Conservation (phyloP, 148 eudicot species). For the Arctostaphylos glauca region DNA sequence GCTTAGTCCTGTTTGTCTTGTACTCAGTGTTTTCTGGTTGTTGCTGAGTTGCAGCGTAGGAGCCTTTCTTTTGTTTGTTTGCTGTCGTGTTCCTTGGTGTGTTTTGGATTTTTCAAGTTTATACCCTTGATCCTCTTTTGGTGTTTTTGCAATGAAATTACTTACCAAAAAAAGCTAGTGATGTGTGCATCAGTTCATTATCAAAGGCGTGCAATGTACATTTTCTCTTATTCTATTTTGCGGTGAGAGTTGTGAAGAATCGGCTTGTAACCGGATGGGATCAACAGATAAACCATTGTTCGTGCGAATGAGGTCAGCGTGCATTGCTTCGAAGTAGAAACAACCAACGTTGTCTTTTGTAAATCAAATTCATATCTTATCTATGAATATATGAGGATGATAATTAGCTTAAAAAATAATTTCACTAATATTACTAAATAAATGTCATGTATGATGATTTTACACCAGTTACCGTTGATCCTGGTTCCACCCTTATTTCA, state of each 20-base stretch:
- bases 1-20: not conserved
- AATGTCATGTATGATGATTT: not conserved
- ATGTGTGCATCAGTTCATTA: not conserved
- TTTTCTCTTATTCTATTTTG: slow-evolving; percentile 6
- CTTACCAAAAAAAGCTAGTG: not conserved
- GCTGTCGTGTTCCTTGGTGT: not conserved
- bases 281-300: not conserved
- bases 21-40: not conserved
- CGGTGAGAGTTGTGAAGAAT: not conserved
- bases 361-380: not conserved
- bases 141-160: not conserved
- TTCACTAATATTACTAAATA: not conserved
- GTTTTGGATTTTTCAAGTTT: not conserved
- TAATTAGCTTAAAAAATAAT: not conserved
- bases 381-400: not conserved
- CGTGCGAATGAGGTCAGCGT: not conserved
- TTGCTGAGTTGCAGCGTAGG: not conserved
- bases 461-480: not conserved
- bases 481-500: not conserved
- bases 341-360: not conserved
- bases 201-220: not conserved
- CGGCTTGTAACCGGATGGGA: not conserved
- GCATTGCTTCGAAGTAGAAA: not conserved
- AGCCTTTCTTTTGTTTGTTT: not conserved
- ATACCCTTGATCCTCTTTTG: not conserved